These are phyloP conservation scores for Neurospora sp. DNA, from an alignment of 2,329 filamentous ascomycete species.

Conservation along the genomic window DNA sequence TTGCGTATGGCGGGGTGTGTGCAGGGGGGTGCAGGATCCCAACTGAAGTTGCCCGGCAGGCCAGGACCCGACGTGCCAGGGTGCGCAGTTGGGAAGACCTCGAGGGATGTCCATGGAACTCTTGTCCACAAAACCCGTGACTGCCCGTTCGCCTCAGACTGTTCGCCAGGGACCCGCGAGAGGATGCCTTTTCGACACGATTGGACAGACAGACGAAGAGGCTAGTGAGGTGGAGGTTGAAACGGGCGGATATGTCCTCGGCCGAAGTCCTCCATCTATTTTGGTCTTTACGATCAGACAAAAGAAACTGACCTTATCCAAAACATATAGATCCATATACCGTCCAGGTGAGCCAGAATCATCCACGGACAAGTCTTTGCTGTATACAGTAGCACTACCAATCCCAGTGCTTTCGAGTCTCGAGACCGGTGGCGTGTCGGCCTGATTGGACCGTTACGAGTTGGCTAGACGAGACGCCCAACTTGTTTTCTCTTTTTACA, in stretches of 20 bases:
- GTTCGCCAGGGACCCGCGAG: neutral
- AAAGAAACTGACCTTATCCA: neutral
- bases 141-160: neutral
- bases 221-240: constrained; percentile 4
- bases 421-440: constrained; percentile 7
- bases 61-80: neutral
- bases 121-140: neutral
- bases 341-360: neutral
- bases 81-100: neutral
- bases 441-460: constrained; percentile 4
- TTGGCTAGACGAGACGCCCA: neutral
- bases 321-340: neutral
- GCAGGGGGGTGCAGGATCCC: neutral
- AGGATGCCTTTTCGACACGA: constrained; percentile 1
- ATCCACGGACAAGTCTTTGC: neutral
- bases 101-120: neutral
- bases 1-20: neutral
- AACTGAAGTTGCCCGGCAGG: neutral
- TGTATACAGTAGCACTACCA: neutral
- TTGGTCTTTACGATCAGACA: neutral
- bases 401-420: neutral
- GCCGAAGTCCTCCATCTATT: neutral
- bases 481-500: neutral
- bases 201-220: constrained; percentile 6
- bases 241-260: neutral